Base-by-base conservation (phyloP, 768 basidiomycete species). In the Lentinus tigrinus region DNA sequence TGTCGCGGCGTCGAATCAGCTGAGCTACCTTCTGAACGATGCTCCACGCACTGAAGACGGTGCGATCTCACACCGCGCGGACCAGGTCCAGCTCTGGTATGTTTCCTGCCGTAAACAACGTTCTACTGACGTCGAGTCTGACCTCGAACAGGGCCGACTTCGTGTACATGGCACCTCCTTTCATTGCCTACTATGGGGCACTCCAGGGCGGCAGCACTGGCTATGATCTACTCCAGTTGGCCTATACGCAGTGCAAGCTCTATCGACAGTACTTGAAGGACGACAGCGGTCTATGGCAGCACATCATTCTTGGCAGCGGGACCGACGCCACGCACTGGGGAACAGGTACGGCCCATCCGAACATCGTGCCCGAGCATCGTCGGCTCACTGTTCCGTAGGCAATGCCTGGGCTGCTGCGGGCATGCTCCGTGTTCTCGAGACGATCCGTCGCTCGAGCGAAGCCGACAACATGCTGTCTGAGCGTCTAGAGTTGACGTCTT, bases 371-470 rank as follows among this genome's bases (percentile, higher is more conserved):
- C 7, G 19, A 26, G 11, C 3, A 19, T 46, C 21, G 24, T 38
- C 6, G 14, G 19, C 62, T 16, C 54, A 53, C 27, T 47, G 11
- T 10, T 54, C 10, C 39, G 9, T 47, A 42, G 83, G 84, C 3
- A 91, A 90, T 61, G 87, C 75, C 0, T 90, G 89, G 89, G 88
- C 87, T 0, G 85, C 85, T 1, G 82, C 81, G 1, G 85, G 87
- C 3, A 85, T 86, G 78, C 70, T 83, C 26, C 78, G 88, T 6
- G 84, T 90, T 4, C 69, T 82, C 10, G 74, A 77, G 42, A 86
- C 82, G 0, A 74, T 87, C 46, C 73, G 74, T 44, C 74, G 78
- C 48, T 79, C 83, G 0, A 67, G 69, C n/a, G 71, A 74, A 52
- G 73, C 75, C 6, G 56, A 56, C 1, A 47, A 70, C 23, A 75